Evolutionary conservation across 164 flowering plant species (phyloP), one percentile per base, ranked within the genome.

Genomic region (Tetrastigma voinierianum): DNA sequence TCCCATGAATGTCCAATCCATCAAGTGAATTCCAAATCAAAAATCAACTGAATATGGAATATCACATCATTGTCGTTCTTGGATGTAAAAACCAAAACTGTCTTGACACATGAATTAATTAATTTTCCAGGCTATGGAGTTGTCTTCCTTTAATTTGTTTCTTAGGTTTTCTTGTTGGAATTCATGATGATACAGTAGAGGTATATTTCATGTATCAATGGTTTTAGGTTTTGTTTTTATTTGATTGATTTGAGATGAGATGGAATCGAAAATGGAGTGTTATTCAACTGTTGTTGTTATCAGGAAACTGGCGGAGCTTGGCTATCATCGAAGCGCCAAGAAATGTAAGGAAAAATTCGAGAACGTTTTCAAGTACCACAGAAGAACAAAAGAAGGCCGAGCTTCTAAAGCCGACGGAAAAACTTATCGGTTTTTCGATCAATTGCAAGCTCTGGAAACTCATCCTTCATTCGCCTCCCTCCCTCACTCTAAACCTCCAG

Each of bases 271-370:
- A 24, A 70, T 6, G 21, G 46, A 64, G 49, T 49, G 52, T 12
- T 23, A 16, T 16, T 24, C 40, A n/a, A 40, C 20, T 68, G 48
- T 70, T 70, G n/a, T n/a, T n/a, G 51, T 71, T 64, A 56, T 46
- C 83, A 90, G 96, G n/a, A 90, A 90, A 72, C 64, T 90, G 55
- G 87, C 76, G 21, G 93, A 85, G 76, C 84, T 86, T 69, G 96
- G 96, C 1, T 90, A 80, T 66, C 83, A 83, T 51, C 74, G 96
- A 74, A 90, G 76, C 55, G 75, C 91, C 53, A 90, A 90, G n/a
- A 90, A 90, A 75, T 90, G 96, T 82, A 90, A 77, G 64, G 96
- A 90, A 82, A 90, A 90, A 57, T 90, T 90, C 72, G 96, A 90
- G 81, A 90, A 90, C 57, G 90, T 90, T 6, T 88, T 74, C 79